A percentile compares a stretch with the other conserved stretches of the same genome.
phyloP scores from a whole-genome alignment of 2,329 filamentous ascomycete species.

The Geosmithia flava region DNA sequence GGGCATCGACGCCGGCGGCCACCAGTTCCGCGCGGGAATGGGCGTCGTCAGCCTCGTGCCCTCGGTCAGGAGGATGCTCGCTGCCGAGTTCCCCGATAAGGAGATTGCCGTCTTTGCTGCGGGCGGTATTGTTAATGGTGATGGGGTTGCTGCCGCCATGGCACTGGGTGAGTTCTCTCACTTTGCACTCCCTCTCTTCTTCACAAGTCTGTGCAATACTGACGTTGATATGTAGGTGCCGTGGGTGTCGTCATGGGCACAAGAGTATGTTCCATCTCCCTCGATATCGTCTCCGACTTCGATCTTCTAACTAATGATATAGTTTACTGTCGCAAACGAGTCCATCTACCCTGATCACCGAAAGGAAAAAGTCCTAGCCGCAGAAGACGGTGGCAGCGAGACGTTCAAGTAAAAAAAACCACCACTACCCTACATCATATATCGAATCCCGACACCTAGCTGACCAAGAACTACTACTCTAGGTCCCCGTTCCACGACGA shows the following conservation, averaged over 20 bases:
- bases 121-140: conserved; percentile 45
- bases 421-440: neutral
- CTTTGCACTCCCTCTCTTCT: neutral
- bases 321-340: conserved; percentile 32
- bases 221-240: conserved; percentile 19
- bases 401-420: conserved; percentile 27
- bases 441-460: neutral
- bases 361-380: conserved; percentile 26
- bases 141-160: conserved; percentile 42
- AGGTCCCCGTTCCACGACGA: conserved; percentile 29
- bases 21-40: conserved; percentile 41
- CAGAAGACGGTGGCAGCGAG: conserved; percentile 27
- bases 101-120: conserved; percentile 37
- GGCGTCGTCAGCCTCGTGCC: conserved; percentile 44
- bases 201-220: neutral
- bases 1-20: conserved; percentile 52
- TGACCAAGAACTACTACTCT: neutral
- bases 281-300: neutral
- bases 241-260: conserved; percentile 32
- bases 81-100: conserved; percentile 17
- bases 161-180: conserved; percentile 29
- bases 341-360: conserved; percentile 25
- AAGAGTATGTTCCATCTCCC: conserved; percentile 9
- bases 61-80: conserved; percentile 38
- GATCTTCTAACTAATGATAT: neutral